phyloP scores from a whole-genome alignment of 2,329 filamentous ascomycete species.

The Chalara sp. region DNA sequence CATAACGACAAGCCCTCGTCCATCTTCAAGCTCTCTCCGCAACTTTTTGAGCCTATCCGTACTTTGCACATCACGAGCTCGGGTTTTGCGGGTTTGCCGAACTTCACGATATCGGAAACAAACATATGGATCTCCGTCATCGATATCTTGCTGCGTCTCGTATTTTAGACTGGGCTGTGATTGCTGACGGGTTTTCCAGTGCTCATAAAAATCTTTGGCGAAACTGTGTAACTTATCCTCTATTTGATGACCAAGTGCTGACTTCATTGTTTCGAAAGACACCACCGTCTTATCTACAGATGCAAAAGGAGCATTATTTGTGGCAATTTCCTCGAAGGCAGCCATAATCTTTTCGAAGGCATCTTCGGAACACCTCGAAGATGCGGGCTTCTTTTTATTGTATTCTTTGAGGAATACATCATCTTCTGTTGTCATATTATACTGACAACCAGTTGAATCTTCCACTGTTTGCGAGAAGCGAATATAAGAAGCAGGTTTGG shows the following conservation, averaged over 20 bases:
- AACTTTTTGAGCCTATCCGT: constrained; percentile 91
- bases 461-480: constrained; percentile 97
- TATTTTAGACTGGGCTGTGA: constrained; percentile 77
- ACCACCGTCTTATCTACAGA: constrained; percentile 84
- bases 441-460: constrained; percentile 82
- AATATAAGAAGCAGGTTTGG: constrained; percentile 87
- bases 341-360: constrained; percentile 93
- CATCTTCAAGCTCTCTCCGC: constrained; percentile 84
- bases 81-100: constrained; percentile 88
- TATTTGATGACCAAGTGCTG: constrained; percentile 49
- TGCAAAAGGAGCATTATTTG: constrained; percentile 79
- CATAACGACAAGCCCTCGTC: constrained; percentile 70
- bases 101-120: constrained; percentile 95
- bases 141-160: constrained; percentile 87
- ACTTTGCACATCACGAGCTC: constrained; percentile 87
- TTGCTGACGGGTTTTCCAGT: constrained; percentile 74
- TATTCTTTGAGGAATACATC: constrained; percentile 76
- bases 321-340: constrained; percentile 84
- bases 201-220: constrained; percentile 77
- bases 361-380: constrained; percentile 71
- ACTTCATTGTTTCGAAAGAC: constrained; percentile 68
- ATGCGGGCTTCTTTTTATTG: constrained; percentile 66
- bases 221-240: constrained; percentile 43
- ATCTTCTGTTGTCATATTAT: constrained; percentile 93
- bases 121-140: constrained; percentile 95